These are phyloP conservation scores for Bruguiera parviflora DNA, from an alignment of 345 rosid species.

Conservation along the genomic window DNA sequence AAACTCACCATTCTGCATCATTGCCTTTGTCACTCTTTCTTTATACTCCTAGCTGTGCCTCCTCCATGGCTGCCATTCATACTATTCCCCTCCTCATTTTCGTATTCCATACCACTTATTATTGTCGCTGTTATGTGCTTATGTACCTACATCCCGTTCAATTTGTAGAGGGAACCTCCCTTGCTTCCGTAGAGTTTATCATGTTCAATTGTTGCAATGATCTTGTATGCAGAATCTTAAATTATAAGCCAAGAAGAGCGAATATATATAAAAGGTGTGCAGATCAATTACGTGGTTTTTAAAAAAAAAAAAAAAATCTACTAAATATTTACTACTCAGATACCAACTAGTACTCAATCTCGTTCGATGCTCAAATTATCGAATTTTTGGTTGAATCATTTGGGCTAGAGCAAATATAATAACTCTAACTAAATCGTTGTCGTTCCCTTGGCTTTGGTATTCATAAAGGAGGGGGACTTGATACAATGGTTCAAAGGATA, in stretches of 20 bases:
- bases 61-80: neutral
- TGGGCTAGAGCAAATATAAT: too few species aligned
- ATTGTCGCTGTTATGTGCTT: neutral
- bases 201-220: constrained; percentile 21
- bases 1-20: constrained; percentile 38
- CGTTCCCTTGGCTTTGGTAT: too few species aligned
- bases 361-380: too few species aligned
- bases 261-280: constrained; percentile 21
- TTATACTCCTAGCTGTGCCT: too few species aligned
- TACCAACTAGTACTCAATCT: too few species aligned
- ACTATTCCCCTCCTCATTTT: neutral
- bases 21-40: constrained; percentile 16
- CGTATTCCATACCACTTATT: neutral
- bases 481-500: too few species aligned
- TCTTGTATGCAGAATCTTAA: constrained; percentile 28
- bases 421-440: too few species aligned
- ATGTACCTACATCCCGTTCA: neutral
- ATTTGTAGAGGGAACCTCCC: too few species aligned
- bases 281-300: constrained; percentile 29
- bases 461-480: too few species aligned
- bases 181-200: constrained; percentile 14
- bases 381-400: too few species aligned
- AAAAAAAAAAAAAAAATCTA: constrained; percentile 8
- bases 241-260: constrained; percentile 36
- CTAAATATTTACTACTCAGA: constrained; percentile 19